Conservation (phyloP, 768 basidiomycete species). For the Tricholoma flavovirens region DNA sequence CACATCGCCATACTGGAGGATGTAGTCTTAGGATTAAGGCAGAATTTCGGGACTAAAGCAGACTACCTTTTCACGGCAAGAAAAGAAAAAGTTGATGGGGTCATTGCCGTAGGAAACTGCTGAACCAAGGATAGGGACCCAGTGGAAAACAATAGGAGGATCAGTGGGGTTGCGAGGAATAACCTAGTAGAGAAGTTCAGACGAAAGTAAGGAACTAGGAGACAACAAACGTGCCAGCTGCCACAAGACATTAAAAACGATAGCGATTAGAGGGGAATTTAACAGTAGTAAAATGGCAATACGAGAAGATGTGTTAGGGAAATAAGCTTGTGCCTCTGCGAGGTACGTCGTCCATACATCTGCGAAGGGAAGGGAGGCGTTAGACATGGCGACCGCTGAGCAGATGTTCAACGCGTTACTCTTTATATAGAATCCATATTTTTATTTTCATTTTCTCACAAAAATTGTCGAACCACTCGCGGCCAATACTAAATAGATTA, state of each 20-base stretch:
- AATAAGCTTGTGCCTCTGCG: constrained; percentile 33
- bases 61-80: constrained; percentile 70
- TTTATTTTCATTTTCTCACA: constrained; percentile 11
- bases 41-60: background rate
- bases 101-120: constrained; percentile 88
- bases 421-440: background rate
- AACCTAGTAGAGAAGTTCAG: constrained; percentile 34
- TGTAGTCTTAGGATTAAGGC: background rate
- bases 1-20: constrained; percentile 82
- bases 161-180: constrained; percentile 62
- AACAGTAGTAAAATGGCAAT: constrained; percentile 45
- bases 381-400: constrained; percentile 19
- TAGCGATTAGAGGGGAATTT: constrained; percentile 61
- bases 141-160: constrained; percentile 92
- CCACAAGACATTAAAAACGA: constrained; percentile 68
- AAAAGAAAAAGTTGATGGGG: constrained; percentile 82
- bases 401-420: background rate
- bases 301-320: constrained; percentile 31
- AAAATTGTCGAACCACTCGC: constrained; percentile 1
- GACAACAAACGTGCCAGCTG: constrained; percentile 62
- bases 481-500: background rate
- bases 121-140: constrained; percentile 87
- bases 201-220: background rate
- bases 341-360: constrained; percentile 43
- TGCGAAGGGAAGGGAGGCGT: constrained; percentile 32